phyloP scores from a whole-genome alignment of 495 filamentous ascomycete species.

The Hypoxylon perforatum region DNA sequence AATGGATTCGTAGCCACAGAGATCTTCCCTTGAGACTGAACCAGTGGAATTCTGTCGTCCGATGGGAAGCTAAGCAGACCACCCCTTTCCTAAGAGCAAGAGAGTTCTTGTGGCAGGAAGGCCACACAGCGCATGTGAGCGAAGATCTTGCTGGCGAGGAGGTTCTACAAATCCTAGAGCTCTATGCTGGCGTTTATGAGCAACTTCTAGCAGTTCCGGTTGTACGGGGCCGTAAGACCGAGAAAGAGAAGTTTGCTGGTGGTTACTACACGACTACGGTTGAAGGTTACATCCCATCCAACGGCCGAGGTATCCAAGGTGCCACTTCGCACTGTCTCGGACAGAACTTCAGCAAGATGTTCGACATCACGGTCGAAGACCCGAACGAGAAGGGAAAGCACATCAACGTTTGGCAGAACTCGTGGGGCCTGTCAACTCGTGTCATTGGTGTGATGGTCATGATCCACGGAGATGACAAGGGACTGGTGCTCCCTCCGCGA shows the following conservation, averaged over 20 bases:
- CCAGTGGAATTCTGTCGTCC: conserved; percentile 98
- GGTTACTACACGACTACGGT: conserved; percentile 95
- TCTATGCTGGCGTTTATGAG: conserved; percentile 89
- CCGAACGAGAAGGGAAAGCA: conserved; percentile 83
- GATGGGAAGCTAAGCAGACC: conserved; percentile 98
- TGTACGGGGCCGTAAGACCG: conserved; percentile 87
- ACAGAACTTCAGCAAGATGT: conserved; percentile 99
- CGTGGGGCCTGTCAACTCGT: conserved; percentile 96
- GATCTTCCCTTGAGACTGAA: conserved; percentile 93
- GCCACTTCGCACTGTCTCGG: conserved; percentile 94
- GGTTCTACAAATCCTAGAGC: conserved; percentile 91
- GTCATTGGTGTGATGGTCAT: conserved; percentile 98
- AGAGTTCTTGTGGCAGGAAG: conserved; percentile 99
- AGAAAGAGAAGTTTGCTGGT: conserved; percentile 97
- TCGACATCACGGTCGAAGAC: conserved; percentile 95
- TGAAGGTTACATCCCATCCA: conserved; percentile 93
- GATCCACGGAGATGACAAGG: conserved; percentile 94
- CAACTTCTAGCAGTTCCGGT: conserved; percentile 94
- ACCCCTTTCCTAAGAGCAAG: conserved; percentile 92
- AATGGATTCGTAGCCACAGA: conserved; percentile 94
- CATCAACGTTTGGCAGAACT: conserved; percentile 95
- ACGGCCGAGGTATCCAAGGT: conserved; percentile 95
- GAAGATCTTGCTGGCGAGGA: conserved; percentile 81
- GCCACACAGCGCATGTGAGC: conserved; percentile 93
- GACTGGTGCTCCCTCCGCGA: conserved; percentile 88